Evolutionary conservation across 441 rosid genomes (phyloP), one percentile per base, ranked within the genome.

Genomic region (Brassica balearica): DNA sequence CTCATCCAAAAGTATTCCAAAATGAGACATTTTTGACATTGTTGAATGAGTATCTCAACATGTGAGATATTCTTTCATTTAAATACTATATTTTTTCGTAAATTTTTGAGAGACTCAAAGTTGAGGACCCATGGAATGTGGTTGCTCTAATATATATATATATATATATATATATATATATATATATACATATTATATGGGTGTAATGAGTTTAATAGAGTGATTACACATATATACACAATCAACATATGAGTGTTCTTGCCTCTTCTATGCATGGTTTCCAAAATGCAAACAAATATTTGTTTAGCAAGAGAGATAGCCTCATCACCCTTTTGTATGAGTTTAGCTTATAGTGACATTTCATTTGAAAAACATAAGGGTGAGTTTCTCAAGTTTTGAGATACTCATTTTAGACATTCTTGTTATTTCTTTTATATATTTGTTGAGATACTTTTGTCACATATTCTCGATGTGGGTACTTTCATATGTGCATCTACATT

Each of bases 291-390:
- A 67, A 34, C 15, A 53, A 68, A 86, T 80, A 78, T 85, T 72
- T 77, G 80, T 81, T 74, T 36, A 76, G 87, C 89, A 85, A 85
- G 88, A 77, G 89, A 78, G 80, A 86, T 85, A 88, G 70, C 82
- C 72, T 85, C 87, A 85, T 78, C 86, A 72, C 56, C 34, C 66
- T 61, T 68, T 46, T 25, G 8, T 14, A 6, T 11, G 32, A 25
- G 60, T 61, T 72, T 55, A 65, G 73, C 62, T 58, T 77, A 74
- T 75, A 83, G 83, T 72, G 74, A 62, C 69, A 43, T 10, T 11
- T 43, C 14, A 43, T 43, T 38, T 38, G 46, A 8, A 38, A 38
- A 38, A 38, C 46, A 8, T 38, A 8, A 8, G 11, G 11, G 14
- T 10, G 4, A 43, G 14, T 43, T 43, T 43, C 51, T 43, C 3